Percentiles rank a stretch among this genome's conserved stretches.
phyloP scores from a whole-genome alignment of 116 monocot genomes.

The Dioscorea cayenensis region DNA sequence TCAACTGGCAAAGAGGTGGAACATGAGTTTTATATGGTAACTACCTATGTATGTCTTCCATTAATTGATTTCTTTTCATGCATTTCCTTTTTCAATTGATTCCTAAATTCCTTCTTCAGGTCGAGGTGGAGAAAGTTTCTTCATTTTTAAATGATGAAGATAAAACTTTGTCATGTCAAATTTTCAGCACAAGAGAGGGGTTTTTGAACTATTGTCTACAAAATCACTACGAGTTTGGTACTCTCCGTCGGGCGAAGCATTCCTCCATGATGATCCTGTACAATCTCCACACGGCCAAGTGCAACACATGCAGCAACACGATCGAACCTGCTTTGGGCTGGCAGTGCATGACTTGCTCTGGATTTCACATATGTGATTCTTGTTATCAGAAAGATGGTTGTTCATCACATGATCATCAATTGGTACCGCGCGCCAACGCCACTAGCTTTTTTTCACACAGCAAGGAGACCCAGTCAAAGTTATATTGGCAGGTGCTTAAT shows the following conservation, averaged over 20 bases:
- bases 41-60: neutral
- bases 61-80: neutral
- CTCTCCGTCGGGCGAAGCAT: constrained; percentile 70
- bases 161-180: constrained; percentile 39
- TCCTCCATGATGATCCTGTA: constrained; percentile 79
- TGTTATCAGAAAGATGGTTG: constrained; percentile 31
- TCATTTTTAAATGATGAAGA: constrained; percentile 52
- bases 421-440: no score
- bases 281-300: constrained; percentile 46
- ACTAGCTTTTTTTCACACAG: no score
- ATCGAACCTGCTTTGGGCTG: constrained; percentile 43
- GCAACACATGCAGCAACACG: constrained; percentile 33
- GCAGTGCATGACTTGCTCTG: constrained; percentile 46
- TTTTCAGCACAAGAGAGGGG: constrained; percentile 47
- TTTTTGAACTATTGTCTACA: constrained; percentile 64
- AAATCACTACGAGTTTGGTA: constrained; percentile 68
- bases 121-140: constrained; percentile 30
- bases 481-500: no score
- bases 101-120: constrained; percentile 17
- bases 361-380: constrained; percentile 40
- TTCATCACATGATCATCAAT: no score
- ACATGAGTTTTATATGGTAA: constrained; percentile 44
- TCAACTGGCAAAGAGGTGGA: constrained; percentile 27
- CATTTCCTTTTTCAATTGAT: neutral
- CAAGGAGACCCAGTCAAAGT: no score